Percentiles rank a stretch among this genome's conserved stretches.
phyloP scores from a whole-genome alignment of 805 yeast genomes.

The Cephaloascus albidus region DNA sequence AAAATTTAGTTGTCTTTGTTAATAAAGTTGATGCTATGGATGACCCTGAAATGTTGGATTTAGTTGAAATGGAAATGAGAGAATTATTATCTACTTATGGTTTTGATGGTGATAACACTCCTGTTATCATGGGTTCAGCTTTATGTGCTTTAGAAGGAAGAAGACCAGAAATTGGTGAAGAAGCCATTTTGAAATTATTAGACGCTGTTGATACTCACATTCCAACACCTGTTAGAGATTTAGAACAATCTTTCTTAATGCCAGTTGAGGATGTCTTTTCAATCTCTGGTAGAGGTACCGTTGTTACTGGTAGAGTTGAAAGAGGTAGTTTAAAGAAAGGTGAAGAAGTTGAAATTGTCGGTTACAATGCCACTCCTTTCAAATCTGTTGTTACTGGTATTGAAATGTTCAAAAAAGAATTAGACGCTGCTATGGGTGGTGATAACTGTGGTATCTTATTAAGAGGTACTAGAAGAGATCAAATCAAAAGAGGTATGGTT shows the following conservation, averaged over 20 bases:
- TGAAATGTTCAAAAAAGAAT: constrained; percentile 99
- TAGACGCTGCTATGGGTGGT: constrained; percentile 97
- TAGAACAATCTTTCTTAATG: constrained; percentile 93
- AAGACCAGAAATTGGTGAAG: constrained; percentile 84
- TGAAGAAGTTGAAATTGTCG: constrained; percentile 96
- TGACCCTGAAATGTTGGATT: constrained; percentile 98
- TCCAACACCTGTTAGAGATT: constrained; percentile 94
- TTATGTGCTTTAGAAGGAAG: constrained; percentile 87
- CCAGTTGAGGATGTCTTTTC: constrained; percentile 97
- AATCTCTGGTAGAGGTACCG: constrained; percentile 99
- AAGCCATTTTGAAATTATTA: constrained; percentile 75
- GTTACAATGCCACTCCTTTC: constrained; percentile 75
- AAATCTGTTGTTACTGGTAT: constrained; percentile 97
- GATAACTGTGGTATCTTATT: constrained; percentile 96
- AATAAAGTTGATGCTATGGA: constrained; percentile 97
- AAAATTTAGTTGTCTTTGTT: constrained; percentile 92
- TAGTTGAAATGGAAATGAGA: constrained; percentile 99
- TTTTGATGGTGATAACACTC: constrained; percentile 96
- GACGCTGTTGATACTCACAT: constrained; percentile 90
- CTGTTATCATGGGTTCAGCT: constrained; percentile 98
- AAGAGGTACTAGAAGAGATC: constrained; percentile 98
- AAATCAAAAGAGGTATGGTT: constrained; percentile 95
- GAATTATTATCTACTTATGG: constrained; percentile 87
- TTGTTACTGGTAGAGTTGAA: constrained; percentile 97
- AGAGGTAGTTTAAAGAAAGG: constrained; percentile 97